Evolutionary conservation across 2,329 filamentous ascomycete species (phyloP), one percentile per base, ranked within the genome.

Genomic region (Madurella fahalii): DNA sequence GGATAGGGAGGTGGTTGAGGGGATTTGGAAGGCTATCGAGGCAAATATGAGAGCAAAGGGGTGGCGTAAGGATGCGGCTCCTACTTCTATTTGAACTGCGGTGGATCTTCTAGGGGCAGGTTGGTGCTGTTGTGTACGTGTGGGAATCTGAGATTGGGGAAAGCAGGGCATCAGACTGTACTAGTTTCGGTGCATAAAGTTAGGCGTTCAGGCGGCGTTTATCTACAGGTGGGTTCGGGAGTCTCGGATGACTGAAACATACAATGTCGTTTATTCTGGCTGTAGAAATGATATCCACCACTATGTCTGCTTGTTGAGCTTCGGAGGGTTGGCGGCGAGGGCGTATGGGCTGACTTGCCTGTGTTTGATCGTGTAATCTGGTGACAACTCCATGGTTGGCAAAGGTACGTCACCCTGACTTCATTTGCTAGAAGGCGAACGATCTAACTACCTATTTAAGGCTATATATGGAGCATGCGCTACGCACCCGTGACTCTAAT

Each of bases 1-100:
- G 64, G 94, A 99, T 72, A 81, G 92, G 48, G 94, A 97, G 75
- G 85, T 95, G 16, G 90, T 96, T 9, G 94, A 97, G 77, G 79
- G 84, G 56, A 90, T 99, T 58, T 99, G 94, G 94, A 88, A 87
- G 67, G 78, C 83, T 4, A 88, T 99, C 60, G 94, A 97, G 77
- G 80, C 80, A 61, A 87, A 88, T 59, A 97, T 99, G 94, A 81
- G 86, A 65, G 78, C 80, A 57, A 90, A 86, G 68, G 93, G 91
- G 2, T 96, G 91, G 90, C 83, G 80, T 52, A 85, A 81, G 67
- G 87, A 91, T 64, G 82, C 80, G 7, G 83, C 85, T 9, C 85
- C 86, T 2, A 70, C 76, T 17, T 74, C 76, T 47, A 78, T 82
- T 32, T 65, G 53, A 57, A 32, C 15, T 13, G 12, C 32, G n/a